These are phyloP conservation scores for Tolypocladium ovalisporum DNA, from an alignment of 2,329 filamentous ascomycete genomes.

Conservation along the genomic window DNA sequence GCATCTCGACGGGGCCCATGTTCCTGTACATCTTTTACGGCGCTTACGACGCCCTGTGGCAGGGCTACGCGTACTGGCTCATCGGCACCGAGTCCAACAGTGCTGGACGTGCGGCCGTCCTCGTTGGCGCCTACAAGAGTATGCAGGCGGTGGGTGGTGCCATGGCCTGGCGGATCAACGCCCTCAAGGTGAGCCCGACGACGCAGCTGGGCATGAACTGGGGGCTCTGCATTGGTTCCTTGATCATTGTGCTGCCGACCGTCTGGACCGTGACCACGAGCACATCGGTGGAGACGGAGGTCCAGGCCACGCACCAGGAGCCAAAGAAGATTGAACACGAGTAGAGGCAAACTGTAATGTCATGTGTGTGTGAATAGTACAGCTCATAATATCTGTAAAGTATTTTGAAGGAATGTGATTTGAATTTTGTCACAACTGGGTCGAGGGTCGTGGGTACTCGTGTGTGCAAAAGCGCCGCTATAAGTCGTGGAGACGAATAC, in stretches of 20 bases:
- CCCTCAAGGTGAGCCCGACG: conserved; percentile 21
- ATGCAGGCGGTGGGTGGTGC: conserved; percentile 31
- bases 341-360: background rate
- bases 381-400: background rate
- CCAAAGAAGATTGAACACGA: background rate
- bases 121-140: conserved; percentile 35
- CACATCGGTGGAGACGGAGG: conserved; percentile 13
- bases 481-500: too few species aligned
- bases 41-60: conserved; percentile 57
- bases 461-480: too few species aligned
- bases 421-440: too few species aligned
- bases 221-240: conserved; percentile 31
- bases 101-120: conserved; percentile 26
- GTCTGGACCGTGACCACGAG: conserved; percentile 25
- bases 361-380: background rate
- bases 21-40: conserved; percentile 64
- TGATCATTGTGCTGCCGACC: conserved; percentile 29
- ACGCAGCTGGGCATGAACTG: conserved; percentile 33
- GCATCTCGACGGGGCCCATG: conserved; percentile 48
- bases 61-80: conserved; percentile 54
- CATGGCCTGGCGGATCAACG: conserved; percentile 34
- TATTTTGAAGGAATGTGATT: background rate
- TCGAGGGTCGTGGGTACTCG: too few species aligned
- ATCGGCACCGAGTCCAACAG: conserved; percentile 33
- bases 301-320: background rate